Evolutionary conservation across 2,329 filamentous ascomycete species (phyloP).

Genomic region (Ascochyta rabiei): DNA sequence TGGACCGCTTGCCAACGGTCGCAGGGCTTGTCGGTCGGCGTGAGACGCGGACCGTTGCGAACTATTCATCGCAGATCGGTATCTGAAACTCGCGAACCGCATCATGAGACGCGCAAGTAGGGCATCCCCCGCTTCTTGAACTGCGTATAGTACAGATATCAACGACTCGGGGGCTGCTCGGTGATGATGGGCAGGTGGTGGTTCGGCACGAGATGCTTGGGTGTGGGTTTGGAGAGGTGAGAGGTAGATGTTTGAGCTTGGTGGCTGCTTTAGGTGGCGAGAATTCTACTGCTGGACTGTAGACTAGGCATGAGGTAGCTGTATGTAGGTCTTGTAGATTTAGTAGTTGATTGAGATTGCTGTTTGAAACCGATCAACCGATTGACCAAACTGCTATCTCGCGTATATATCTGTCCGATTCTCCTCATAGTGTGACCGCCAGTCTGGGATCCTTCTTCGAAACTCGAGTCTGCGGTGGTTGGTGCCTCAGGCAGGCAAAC

Average conservation of each 20-base stretch:
- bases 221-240: not conserved
- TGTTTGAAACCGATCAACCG: too few relatives aligned
- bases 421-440: too few relatives aligned
- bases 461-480: too few relatives aligned
- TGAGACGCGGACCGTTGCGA: constrained; percentile 19
- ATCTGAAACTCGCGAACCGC: not conserved
- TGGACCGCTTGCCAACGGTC: constrained; percentile 8
- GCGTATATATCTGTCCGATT: too few relatives aligned
- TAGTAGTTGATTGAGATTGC: too few relatives aligned
- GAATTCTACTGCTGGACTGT: not conserved
- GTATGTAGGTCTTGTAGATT: too few relatives aligned
- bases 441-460: too few relatives aligned
- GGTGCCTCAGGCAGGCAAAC: not conserved
- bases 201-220: not conserved
- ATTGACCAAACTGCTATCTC: too few relatives aligned
- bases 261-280: not conserved
- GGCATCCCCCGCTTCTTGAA: not conserved
- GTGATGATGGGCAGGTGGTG: not conserved
- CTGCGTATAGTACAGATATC: not conserved
- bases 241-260: not conserved
- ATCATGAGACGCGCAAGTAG: not conserved
- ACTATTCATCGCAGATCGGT: constrained; percentile 14
- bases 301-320: not conserved
- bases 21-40: constrained; percentile 2
- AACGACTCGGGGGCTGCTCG: not conserved